These are phyloP conservation scores for Acacia crassicarpa DNA, from an alignment of 306 rosid genomes.

Conservation along the genomic window DNA sequence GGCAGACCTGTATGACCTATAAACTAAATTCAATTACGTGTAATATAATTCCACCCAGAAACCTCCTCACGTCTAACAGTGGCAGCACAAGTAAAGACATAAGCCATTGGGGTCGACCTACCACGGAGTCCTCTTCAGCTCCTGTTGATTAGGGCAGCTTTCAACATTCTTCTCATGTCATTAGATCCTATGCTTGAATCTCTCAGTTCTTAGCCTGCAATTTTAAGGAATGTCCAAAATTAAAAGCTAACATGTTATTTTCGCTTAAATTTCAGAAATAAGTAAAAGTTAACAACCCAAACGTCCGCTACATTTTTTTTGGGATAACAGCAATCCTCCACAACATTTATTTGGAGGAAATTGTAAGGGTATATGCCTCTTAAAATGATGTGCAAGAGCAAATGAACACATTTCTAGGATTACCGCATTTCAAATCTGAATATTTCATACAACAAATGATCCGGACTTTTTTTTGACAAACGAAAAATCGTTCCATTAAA, in stretches of 20 bases:
- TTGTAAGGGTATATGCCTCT: background rate
- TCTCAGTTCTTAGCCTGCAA: slow-evolving; percentile 48
- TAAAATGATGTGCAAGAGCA: background rate
- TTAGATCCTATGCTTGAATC: slow-evolving; percentile 25
- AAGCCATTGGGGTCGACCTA: background rate
- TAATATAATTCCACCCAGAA: slow-evolving; percentile 8
- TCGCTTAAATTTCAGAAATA: background rate
- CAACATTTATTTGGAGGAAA: background rate
- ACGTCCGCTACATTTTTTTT: background rate
- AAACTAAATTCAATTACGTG: slow-evolving; percentile 10
- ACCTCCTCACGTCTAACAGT: background rate
- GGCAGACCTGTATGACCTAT: background rate
- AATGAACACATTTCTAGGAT: background rate
- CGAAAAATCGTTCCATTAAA: background rate
- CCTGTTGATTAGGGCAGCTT: slow-evolving; percentile 22
- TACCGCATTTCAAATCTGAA: slow-evolving; percentile 11
- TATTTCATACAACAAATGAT: background rate
- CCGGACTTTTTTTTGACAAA: background rate
- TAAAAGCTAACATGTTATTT: slow-evolving; percentile 21
- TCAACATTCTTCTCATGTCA: background rate
- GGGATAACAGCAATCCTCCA: background rate
- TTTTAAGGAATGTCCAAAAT: slow-evolving; percentile 17
- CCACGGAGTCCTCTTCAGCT: background rate
- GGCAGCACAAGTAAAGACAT: background rate
- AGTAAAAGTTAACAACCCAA: background rate